Evolutionary conservation across 2,329 filamentous ascomycete species (phyloP).

Genomic region (Hawksworthiomyces lignivorus): DNA sequence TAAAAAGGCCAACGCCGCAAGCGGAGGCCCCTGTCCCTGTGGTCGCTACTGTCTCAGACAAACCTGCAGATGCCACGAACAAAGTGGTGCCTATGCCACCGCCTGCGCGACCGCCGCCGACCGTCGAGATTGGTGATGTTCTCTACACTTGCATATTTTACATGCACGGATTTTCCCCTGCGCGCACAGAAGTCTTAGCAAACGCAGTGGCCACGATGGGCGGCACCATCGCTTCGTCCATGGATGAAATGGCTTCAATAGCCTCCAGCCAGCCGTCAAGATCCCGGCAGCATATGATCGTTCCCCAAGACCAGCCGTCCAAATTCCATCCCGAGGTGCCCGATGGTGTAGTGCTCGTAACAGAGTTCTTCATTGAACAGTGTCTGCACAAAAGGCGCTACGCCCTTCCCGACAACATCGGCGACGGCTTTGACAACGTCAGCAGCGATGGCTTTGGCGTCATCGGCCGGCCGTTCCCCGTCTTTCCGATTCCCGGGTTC

Average conservation of each 20-base stretch:
- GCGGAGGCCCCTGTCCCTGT: background rate
- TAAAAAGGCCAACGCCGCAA: background rate
- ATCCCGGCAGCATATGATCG: conserved; percentile 41
- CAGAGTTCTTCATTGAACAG: conserved; percentile 88
- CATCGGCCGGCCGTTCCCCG: conserved; percentile 68
- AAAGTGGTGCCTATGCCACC: too few species aligned
- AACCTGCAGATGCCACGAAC: background rate
- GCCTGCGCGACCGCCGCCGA: too few species aligned
- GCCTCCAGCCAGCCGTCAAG: conserved; percentile 17
- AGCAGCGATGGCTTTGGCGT: conserved; percentile 47
- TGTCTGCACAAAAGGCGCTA: conserved; percentile 73
- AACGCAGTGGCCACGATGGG: conserved; percentile 41
- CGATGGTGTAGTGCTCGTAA: conserved; percentile 50
- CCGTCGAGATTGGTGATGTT: conserved; percentile 6
- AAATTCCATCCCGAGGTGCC: conserved; percentile 34
- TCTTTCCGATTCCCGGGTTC: conserved; percentile 64
- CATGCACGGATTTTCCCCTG: conserved; percentile 50
- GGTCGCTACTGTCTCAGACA: background rate
- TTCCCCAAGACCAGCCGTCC: conserved; percentile 44
- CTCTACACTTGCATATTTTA: conserved; percentile 52
- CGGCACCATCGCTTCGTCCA: conserved; percentile 34
- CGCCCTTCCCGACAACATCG: conserved; percentile 59
- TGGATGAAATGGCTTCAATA: conserved; percentile 31
- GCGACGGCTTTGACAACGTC: conserved; percentile 49
- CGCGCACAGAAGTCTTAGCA: conserved; percentile 40